A percentile compares a stretch with the other conserved stretches of the same genome.
Evolutionary conservation across 23 red algal genomes (phyloP).

Genomic region (Gracilaria caudata): DNA sequence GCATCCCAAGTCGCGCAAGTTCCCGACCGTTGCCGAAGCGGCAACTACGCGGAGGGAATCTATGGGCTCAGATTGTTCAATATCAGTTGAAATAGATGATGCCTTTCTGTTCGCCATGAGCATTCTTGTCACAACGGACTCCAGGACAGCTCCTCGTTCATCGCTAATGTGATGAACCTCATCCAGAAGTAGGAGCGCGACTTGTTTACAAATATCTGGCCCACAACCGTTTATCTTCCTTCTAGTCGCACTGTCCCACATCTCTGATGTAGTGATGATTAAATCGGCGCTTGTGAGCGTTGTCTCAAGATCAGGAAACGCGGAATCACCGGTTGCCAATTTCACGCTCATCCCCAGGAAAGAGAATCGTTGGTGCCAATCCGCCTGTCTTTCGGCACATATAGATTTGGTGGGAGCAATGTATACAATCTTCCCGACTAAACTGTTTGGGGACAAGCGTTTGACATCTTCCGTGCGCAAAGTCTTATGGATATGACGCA

Average conservation of each 20-base stretch:
- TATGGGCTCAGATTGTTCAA: background rate
- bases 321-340: conserved; percentile 40
- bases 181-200: conserved; percentile 69
- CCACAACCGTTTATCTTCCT: background rate
- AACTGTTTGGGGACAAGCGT: background rate
- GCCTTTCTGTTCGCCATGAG: conserved; percentile 4
- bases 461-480: background rate
- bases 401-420: conserved; percentile 58
- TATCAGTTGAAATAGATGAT: background rate
- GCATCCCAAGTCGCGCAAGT: conserved; percentile 41
- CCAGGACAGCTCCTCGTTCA: conserved; percentile 56
- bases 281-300: conserved; percentile 21
- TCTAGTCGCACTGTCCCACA: conserved; percentile 38
- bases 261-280: conserved; percentile 55
- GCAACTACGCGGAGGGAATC: conserved; percentile 65
- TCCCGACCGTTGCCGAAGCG: conserved; percentile 67
- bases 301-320: background rate
- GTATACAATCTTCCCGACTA: conserved; percentile 39
- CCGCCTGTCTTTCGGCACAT: conserved; percentile 31
- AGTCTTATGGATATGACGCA: conserved; percentile 36
- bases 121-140: conserved; percentile 81
- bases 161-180: conserved; percentile 81
- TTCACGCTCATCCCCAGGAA: conserved; percentile 20
- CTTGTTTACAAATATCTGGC: conserved; percentile 10
- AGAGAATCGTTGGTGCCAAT: conserved; percentile 37